These are phyloP conservation scores for Waltergamsia citrina DNA, from an alignment of 2,329 filamentous ascomycete genomes.

Conservation along the genomic window DNA sequence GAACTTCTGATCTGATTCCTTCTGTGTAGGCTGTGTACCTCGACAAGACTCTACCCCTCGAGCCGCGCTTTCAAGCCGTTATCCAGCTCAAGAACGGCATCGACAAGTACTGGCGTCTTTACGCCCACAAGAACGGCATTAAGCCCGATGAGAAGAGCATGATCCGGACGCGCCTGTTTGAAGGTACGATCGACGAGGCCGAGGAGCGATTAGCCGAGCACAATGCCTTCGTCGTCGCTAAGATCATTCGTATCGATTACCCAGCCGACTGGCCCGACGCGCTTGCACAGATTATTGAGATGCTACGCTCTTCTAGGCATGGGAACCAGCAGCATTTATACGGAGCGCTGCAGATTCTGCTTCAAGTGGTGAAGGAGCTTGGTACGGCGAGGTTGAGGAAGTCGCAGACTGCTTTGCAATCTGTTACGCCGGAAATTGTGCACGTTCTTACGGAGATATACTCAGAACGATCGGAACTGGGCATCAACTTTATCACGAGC, in stretches of 20 bases:
- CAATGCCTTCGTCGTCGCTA: conserved; percentile 80
- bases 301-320: conserved; percentile 44
- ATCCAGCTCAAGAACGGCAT: conserved; percentile 96
- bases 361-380: conserved; percentile 86
- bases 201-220: conserved; percentile 72
- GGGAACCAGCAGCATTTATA: conserved; percentile 57
- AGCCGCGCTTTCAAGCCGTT: conserved; percentile 80
- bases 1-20: not conserved
- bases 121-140: conserved; percentile 54
- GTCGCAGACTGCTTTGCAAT: conserved; percentile 68
- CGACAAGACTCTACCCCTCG: conserved; percentile 63
- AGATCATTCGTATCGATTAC: conserved; percentile 83
- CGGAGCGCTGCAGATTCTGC: conserved; percentile 64
- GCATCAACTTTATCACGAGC: conserved; percentile 52
- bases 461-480: conserved; percentile 58
- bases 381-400: conserved; percentile 68
- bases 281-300: conserved; percentile 48
- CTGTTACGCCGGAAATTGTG: conserved; percentile 75
- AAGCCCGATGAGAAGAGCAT: conserved; percentile 65
- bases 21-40: conserved; percentile 70
- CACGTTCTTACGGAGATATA: conserved; percentile 73
- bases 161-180: conserved; percentile 67
- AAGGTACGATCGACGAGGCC: conserved; percentile 68
- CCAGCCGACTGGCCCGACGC: conserved; percentile 73
- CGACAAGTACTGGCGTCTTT: conserved; percentile 80